Evolutionary conservation across 768 basidiomycete species (phyloP), one percentile per base, ranked within the genome.

Genomic region (Sistotremastrum suecicum): DNA sequence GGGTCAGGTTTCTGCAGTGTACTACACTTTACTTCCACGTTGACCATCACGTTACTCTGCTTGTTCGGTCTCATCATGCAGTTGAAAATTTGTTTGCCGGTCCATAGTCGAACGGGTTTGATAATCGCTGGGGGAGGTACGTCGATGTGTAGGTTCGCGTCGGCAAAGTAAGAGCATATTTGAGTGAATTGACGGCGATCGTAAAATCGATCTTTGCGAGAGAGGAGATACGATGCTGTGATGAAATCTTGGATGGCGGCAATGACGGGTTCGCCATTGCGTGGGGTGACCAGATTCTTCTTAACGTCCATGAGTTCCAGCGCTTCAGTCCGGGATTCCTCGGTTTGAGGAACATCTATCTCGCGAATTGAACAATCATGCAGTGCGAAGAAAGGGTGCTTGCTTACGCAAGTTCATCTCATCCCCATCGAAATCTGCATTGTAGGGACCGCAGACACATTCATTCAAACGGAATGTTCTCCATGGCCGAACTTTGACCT

Each of bases 161-260:
- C 95, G 11, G 75, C 83, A 42, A 99, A 73, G 63, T 92, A 99
- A 48, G 85, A 87, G 61, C 91, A 94, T 53, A 95, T 90, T 57
- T 98, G 95, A 2, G 88, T 88, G 63, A 99, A 97, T 56, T 95
- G 87, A 40, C 83, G 76, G 12, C 95, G 80, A 58, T 92, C 86
- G 59, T 92, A 84, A 64, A 99, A 95, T 10, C 74, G 78, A 56
- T 99, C 95, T 57, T 85, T 83, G 35, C 80, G 81, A 5, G 94
- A 94, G 54, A 99, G 77, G 37, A 99, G 78, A 68, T 81, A 99
- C 12, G 95, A 91, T 10, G 92, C 95, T 3, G 95, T 98, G 67
- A 99, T 98, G 69, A 99, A 99, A 63, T 99, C 95, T 61, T 99
- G 95, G 52, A 95, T 99, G 51, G 95, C 95, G 29, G 95, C 91